Percentiles rank a stretch among this genome's conserved stretches.
These are phyloP conservation scores for Neonectria sp. DNA, from an alignment of 2,329 filamentous ascomycete species.

Conservation along the genomic window DNA sequence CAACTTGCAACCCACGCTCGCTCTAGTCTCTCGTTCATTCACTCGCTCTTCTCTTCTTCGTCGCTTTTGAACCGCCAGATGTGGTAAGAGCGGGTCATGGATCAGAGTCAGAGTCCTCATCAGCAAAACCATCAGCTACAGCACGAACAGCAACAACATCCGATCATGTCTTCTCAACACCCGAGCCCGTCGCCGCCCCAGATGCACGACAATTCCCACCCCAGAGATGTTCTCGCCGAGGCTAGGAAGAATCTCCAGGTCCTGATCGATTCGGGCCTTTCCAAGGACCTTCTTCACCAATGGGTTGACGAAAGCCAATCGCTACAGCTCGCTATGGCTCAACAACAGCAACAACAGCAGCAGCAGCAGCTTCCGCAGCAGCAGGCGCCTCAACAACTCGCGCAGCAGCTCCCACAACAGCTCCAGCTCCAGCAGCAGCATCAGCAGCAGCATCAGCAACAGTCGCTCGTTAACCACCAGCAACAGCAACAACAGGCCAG, in stretches of 20 bases:
- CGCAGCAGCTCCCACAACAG: constrained; percentile 41
- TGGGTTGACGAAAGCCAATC: constrained; percentile 57
- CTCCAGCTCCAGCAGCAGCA: constrained; percentile 37
- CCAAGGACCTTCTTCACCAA: constrained; percentile 60
- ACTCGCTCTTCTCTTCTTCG: constrained; percentile 35
- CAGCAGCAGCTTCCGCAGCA: constrained; percentile 23
- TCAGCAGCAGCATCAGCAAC: constrained; percentile 28
- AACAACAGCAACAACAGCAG: constrained; percentile 28
- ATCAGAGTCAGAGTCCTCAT: constrained; percentile 51
- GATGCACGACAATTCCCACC: constrained; percentile 53
- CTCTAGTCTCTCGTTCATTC: constrained; percentile 33
- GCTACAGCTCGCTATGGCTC: constrained; percentile 49
- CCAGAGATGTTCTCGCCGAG: constrained; percentile 62
- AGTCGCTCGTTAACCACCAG: constrained; percentile 39
- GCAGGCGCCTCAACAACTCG: constrained; percentile 34
- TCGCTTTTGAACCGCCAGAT: constrained; percentile 41
- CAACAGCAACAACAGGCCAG: constrained; percentile 39
- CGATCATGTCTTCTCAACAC: constrained; percentile 43
- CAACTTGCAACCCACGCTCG: constrained; percentile 29
- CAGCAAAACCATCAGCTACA: constrained; percentile 41
- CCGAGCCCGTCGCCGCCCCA: constrained; percentile 43
- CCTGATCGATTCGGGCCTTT: constrained; percentile 62
- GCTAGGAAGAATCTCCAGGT: constrained; percentile 62
- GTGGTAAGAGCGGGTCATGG: constrained; percentile 51
- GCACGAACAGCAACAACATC: constrained; percentile 40